Percentiles rank a stretch among this genome's conserved stretches.
Evolutionary conservation across 1,284 basidiomycete genomes (phyloP).

Genomic region (Sporisorium sorghi): DNA sequence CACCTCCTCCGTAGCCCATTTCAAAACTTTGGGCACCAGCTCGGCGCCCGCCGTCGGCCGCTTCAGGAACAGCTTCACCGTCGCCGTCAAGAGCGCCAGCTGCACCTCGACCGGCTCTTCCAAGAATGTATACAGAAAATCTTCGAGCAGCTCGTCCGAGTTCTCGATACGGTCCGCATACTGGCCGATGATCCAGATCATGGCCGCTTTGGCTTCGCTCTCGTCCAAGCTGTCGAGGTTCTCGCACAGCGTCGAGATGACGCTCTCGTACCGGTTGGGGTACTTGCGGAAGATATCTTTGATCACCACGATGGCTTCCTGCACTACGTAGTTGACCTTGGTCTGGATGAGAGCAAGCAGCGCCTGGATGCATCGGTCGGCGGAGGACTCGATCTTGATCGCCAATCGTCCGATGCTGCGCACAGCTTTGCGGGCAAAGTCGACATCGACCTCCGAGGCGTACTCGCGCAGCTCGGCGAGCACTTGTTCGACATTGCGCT

Average conservation of each 20-base stretch:
- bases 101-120: conserved; percentile 96
- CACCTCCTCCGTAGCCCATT: conserved; percentile 96
- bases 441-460: conserved; percentile 96
- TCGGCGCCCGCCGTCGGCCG: conserved; percentile 89
- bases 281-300: conserved; percentile 98
- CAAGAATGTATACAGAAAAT: conserved; percentile 88
- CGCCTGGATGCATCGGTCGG: conserved; percentile 88
- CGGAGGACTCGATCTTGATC: conserved; percentile 92
- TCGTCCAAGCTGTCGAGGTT: conserved; percentile 93
- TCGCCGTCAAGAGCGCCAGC: conserved; percentile 90
- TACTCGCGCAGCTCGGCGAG: conserved; percentile 97
- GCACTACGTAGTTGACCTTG: conserved; percentile 95
- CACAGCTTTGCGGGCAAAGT: conserved; percentile 97
- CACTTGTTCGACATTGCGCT: conserved; percentile 90
- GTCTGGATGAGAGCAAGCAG: conserved; percentile 89
- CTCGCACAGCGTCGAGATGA: conserved; percentile 91
- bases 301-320: conserved; percentile 96
- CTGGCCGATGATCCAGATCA: conserved; percentile 98
- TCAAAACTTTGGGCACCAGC: conserved; percentile 92
- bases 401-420: conserved; percentile 94
- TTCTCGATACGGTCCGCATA: conserved; percentile 97
- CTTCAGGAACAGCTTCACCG: conserved; percentile 96
- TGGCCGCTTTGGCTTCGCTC: conserved; percentile 93
- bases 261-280: conserved; percentile 93
- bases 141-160: conserved; percentile 92